Evolutionary conservation across 257 asterid species (phyloP).

Genomic region (Verbascum thapsus): DNA sequence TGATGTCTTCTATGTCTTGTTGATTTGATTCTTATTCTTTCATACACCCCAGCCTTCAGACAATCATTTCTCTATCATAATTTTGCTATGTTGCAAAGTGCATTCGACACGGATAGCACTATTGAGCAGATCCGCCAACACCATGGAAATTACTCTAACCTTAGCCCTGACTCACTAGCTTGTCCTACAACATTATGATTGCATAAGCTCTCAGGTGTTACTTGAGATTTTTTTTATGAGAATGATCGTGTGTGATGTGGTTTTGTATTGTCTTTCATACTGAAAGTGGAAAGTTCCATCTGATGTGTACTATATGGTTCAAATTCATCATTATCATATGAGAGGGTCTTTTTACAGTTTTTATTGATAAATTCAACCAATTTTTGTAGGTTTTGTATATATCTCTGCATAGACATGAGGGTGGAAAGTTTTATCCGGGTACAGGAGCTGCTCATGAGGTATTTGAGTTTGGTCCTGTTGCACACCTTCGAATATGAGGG

Average conservation of each 20-base stretch:
- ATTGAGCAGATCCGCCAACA: neutral
- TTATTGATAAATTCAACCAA: conserved; percentile 24
- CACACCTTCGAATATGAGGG: conserved; percentile 5
- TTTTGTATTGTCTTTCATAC: conserved; percentile 25
- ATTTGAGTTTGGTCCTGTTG: conserved; percentile 25
- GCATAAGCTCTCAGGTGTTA: conserved; percentile 4
- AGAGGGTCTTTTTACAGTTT: neutral
- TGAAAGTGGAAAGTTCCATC: neutral
- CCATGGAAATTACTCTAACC: conserved; percentile 7
- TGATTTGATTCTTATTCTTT: neutral
- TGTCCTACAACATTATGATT: conserved; percentile 15
- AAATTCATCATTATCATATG: too few relatives aligned
- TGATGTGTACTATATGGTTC: too few relatives aligned
- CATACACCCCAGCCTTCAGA: neutral
- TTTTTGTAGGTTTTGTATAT: conserved; percentile 79
- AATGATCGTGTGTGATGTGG: conserved; percentile 21
- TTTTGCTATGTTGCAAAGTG: neutral
- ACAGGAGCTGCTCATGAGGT: conserved; percentile 98
- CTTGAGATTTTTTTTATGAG: conserved; percentile 7
- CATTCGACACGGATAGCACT: neutral
- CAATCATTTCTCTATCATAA: neutral
- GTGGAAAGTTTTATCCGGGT: conserved; percentile 95
- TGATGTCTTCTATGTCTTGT: neutral
- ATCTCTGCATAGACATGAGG: conserved; percentile 95
- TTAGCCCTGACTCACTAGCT: neutral